Evolutionary conservation across 306 rosid species (phyloP).

Genomic region (Betula pendula): DNA sequence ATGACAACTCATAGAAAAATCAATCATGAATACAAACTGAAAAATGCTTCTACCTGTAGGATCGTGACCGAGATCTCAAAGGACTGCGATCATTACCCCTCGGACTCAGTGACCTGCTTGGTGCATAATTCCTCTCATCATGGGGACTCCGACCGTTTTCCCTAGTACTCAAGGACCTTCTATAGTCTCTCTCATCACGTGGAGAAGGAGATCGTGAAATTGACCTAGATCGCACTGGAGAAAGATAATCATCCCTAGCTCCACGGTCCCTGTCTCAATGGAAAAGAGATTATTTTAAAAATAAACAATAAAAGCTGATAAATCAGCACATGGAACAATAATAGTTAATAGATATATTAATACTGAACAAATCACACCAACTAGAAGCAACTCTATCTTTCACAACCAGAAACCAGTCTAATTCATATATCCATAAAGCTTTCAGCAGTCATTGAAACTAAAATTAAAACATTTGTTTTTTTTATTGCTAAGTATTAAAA

Average conservation of each 20-base stretch:
- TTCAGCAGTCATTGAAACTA: conserved; percentile 28
- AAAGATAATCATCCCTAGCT: conserved; percentile 54
- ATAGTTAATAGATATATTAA: background rate
- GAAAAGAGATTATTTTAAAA: conserved; percentile 1
- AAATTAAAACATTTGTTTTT: background rate
- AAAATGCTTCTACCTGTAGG: conserved; percentile 61
- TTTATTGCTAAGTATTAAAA: no score
- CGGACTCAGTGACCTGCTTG: conserved; percentile 60
- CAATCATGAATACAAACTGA: conserved; percentile 11
- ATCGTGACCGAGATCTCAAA: conserved; percentile 57
- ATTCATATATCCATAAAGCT: conserved; percentile 33
- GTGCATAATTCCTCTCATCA: conserved; percentile 47
- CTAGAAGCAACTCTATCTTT: conserved; percentile 19
- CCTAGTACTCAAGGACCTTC: conserved; percentile 52
- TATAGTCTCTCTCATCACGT: conserved; percentile 43
- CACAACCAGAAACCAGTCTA: conserved; percentile 25
- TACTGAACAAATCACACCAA: background rate
- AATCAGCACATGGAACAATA: conserved; percentile 14
- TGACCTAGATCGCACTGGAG: conserved; percentile 74
- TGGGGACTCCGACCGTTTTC: conserved; percentile 55
- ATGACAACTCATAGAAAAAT: background rate
- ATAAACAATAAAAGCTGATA: background rate
- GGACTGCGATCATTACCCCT: conserved; percentile 48
- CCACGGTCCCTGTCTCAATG: conserved; percentile 54
- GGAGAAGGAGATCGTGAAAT: conserved; percentile 71